Evolutionary conservation across 176 grass and related monocot species (phyloP), one percentile per base, ranked within the genome.

Genomic region (Triticum timopheevii): DNA sequence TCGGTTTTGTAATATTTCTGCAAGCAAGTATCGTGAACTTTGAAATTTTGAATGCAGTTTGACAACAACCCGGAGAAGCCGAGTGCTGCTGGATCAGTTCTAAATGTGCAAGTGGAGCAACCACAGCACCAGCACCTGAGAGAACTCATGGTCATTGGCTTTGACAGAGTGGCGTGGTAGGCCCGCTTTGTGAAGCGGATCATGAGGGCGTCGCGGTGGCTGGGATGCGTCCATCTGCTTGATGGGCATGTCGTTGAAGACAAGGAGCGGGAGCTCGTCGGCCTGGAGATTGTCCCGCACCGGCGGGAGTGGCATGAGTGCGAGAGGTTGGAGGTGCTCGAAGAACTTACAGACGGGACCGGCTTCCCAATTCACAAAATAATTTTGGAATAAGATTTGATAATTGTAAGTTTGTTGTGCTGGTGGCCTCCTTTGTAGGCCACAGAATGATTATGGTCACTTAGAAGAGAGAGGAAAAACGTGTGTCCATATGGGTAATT

Each of bases 121-220:
- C 23, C 19, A 56, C n/a, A 65, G 0, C 52, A 54, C 4, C 52
- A 8, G 54, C 17, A 44, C 59, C 61, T 82, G 44, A 82, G 65
- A 80, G 69, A 66, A 63, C 28, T 76, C 1, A 22, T 82, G 61
- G 58, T 77, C 44, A 36, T 79, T 3, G 79, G 79, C 79, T 82
- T 87, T 33, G 19, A 81, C 2, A 68, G 67, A 20, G 12, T 25
- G 8, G 44, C 70, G 1, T 67, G 78, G 86, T 44, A 76, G 22
- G 33, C 17, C 4, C 33, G 44, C 70, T 76, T 87, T 42, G 86
- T 77, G 31, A 82, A 73, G 17, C 23, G 65, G 30, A 17, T 77
- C 44, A 68, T 82, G 79, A 67, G 39, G 79, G 50, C 45, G 23
- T 77, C 79, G 0, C 45, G 45, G 6, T 11, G 6, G 71, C 40